These are phyloP conservation scores for Cicer judaicum DNA, from an alignment of 306 rosid genomes.

Conservation along the genomic window DNA sequence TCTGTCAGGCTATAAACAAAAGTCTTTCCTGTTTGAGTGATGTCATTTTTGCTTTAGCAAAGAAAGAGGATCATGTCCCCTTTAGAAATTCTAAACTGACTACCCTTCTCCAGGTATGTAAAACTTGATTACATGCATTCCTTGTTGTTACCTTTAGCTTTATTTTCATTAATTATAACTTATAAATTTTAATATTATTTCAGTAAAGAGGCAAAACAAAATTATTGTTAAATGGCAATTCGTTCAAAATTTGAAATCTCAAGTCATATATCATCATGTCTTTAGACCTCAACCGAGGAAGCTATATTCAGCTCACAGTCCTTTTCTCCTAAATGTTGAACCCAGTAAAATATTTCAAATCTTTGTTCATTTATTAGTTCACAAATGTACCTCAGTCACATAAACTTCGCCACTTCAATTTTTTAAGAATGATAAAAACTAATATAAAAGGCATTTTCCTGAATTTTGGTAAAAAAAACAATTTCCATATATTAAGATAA, in stretches of 20 bases:
- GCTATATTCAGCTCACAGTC: not conserved
- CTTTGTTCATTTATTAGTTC: too few species aligned
- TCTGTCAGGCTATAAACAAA: conserved; percentile 80
- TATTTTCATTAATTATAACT: conserved; percentile 7
- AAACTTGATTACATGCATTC: not conserved
- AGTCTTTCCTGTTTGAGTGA: conserved; percentile 86
- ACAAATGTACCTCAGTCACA: too few species aligned
- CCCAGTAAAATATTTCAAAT: too few species aligned
- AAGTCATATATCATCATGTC: too few species aligned
- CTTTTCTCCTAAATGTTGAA: too few species aligned
- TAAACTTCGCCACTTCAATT: too few species aligned
- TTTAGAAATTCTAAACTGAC: conserved; percentile 91
- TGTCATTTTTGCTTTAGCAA: conserved; percentile 89
- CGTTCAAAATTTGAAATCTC: too few species aligned
- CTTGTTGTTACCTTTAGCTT: not conserved
- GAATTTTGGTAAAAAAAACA: too few species aligned
- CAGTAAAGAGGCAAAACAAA: not conserved
- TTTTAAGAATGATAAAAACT: too few species aligned
- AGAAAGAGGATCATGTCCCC: conserved; percentile 92
- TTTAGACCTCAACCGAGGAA: not conserved
- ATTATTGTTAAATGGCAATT: too few species aligned
- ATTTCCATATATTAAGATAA: too few species aligned
- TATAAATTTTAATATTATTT: not conserved
- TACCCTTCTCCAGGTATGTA: conserved; percentile 83
- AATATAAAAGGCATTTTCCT: too few species aligned